Conservation (phyloP, 495 filamentous ascomycete genomes). For the Pyrenopolyporus hunteri region DNA sequence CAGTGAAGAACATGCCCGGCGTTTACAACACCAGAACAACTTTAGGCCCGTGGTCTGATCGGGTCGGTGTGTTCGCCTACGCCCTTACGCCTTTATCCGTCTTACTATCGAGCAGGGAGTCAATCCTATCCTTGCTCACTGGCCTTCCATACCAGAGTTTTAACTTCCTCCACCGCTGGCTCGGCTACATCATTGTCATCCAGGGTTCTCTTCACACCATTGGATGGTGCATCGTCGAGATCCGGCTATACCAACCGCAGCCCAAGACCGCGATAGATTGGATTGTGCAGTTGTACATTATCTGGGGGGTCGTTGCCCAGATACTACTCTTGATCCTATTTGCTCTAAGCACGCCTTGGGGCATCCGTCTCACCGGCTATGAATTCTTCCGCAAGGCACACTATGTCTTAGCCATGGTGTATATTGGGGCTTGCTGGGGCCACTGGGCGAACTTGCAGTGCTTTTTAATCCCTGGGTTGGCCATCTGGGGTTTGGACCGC, state of each 20-base stretch:
- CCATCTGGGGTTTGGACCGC: constrained; percentile 63
- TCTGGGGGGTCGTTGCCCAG: constrained; percentile 70
- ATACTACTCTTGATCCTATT: constrained; percentile 63
- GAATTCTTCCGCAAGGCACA: constrained; percentile 70
- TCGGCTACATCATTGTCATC: constrained; percentile 66
- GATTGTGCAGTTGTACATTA: constrained; percentile 62
- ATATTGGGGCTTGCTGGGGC: constrained; percentile 70
- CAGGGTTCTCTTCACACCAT: constrained; percentile 68
- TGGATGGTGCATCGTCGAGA: constrained; percentile 68
- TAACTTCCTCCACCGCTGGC: constrained; percentile 72
- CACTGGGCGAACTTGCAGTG: constrained; percentile 68
- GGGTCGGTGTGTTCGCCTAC: constrained; percentile 68
- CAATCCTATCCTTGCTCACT: constrained; percentile 64
- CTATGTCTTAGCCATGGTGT: constrained; percentile 67
- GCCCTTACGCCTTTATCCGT: constrained; percentile 69
- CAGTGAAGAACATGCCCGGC: constrained; percentile 53
- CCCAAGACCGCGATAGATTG: constrained; percentile 58
- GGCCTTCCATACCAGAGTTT: constrained; percentile 72
- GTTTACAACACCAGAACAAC: constrained; percentile 62
- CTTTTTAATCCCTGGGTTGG: constrained; percentile 66
- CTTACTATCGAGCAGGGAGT: constrained; percentile 64
- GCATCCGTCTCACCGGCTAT: constrained; percentile 66
- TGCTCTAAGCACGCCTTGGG: constrained; percentile 58
- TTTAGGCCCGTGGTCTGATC: constrained; percentile 66
- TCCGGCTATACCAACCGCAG: constrained; percentile 67